phyloP scores from a whole-genome alignment of 495 filamentous ascomycete species.

The Hypoxylon rickii region DNA sequence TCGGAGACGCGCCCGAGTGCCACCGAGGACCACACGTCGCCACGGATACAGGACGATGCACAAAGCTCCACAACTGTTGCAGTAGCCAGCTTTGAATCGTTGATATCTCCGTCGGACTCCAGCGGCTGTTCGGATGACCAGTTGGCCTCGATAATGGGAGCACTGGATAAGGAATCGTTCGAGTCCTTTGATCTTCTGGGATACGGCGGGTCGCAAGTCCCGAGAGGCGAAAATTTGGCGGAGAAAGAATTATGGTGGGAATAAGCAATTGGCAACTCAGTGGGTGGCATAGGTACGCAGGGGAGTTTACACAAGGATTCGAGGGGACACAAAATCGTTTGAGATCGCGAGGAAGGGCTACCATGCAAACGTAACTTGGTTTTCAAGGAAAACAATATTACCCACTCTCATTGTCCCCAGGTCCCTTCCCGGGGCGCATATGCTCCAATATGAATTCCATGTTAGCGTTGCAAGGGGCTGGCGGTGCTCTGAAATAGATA shows the following conservation, averaged over 20 bases:
- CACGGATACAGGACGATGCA: background rate
- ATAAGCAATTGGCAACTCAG: too few relatives aligned
- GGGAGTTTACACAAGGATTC: too few relatives aligned
- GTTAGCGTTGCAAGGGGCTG: constrained; percentile 25
- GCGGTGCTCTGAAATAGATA: constrained; percentile 19
- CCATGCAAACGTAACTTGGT: too few relatives aligned
- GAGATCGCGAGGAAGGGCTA: too few relatives aligned
- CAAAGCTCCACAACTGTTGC: background rate
- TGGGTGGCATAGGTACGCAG: too few relatives aligned
- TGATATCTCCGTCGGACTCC: constrained; percentile 15
- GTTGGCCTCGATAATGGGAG: constrained; percentile 9
- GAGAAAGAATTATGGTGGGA: constrained; percentile 25
- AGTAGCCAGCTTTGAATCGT: constrained; percentile 6
- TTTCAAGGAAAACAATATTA: too few relatives aligned
- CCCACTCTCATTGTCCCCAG: background rate
- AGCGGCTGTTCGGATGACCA: constrained; percentile 9
- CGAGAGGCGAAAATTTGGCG: constrained; percentile 10
- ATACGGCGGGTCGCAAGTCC: constrained; percentile 5
- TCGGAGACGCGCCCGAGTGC: background rate
- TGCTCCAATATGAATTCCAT: constrained; percentile 19
- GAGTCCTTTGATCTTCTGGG: constrained; percentile 16
- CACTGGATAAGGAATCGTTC: constrained; percentile 10
- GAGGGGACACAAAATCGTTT: too few relatives aligned
- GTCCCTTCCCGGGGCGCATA: constrained; percentile 17
- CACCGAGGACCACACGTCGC: background rate